Conservation (phyloP, 1,284 basidiomycete genomes). For the Cryptococcus amylolentus region DNA sequence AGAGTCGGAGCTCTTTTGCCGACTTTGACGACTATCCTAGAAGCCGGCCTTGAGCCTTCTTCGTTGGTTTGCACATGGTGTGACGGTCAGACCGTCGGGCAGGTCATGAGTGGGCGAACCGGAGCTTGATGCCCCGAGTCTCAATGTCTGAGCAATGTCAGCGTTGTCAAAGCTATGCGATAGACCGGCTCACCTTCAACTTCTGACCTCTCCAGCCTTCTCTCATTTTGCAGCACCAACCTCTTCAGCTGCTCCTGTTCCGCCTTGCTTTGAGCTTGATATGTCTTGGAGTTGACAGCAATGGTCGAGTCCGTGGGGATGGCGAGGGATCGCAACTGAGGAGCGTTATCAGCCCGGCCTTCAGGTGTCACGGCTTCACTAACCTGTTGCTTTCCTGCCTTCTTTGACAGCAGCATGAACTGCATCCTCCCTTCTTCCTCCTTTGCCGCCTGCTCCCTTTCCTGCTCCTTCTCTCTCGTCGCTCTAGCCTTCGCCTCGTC, state of each 20-base stretch:
- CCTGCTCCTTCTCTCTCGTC: neutral
- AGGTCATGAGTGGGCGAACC: constrained; percentile 10
- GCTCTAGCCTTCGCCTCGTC: constrained; percentile 46
- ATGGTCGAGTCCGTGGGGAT: constrained; percentile 81
- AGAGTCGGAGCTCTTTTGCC: no score
- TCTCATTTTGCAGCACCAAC: constrained; percentile 60
- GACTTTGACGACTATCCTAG: no score
- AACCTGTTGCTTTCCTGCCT: constrained; percentile 88
- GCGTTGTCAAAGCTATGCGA: neutral
- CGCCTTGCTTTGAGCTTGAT: constrained; percentile 85
- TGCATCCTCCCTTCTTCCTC: constrained; percentile 61
- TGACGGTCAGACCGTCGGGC: neutral
- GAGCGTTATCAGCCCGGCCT: neutral
- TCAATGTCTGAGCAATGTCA: constrained; percentile 9
- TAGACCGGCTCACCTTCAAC: constrained; percentile 32
- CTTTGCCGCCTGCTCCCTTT: neutral
- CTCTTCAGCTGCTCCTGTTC: constrained; percentile 94
- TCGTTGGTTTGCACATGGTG: no score
- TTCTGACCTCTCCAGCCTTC: constrained; percentile 46
- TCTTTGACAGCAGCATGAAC: constrained; percentile 90
- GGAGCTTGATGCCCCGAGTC: constrained; percentile 14
- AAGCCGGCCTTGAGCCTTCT: no score
- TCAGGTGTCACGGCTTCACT: constrained; percentile 20
- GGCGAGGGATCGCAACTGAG: constrained; percentile 73
- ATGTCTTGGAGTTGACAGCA: constrained; percentile 80